Base-by-base conservation (phyloP, 345 rosid genomes). In the Limnanthes douglasii region DNA sequence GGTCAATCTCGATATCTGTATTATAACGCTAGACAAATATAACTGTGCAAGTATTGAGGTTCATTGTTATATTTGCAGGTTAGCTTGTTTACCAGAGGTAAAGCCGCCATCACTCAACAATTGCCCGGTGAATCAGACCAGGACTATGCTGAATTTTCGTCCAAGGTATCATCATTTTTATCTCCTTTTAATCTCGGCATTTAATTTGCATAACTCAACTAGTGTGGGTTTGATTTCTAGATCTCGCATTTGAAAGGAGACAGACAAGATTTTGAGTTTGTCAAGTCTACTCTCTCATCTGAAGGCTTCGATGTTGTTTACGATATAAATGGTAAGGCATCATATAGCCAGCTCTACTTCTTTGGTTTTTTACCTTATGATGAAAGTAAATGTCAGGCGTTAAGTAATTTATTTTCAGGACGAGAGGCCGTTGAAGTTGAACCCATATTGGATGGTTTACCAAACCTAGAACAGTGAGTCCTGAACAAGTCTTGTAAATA, bases 181-280 rank as follows among this genome's bases (percentile, higher is more conserved):
- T n/a, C n/a, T n/a, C n/a, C n/a, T n/a, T n/a, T n/a, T n/a, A n/a
- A n/a, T n/a, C n/a, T n/a, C n/a, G n/a, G n/a, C n/a, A n/a, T n/a
- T n/a, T n/a, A n/a, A n/a, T n/a, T n/a, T n/a, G n/a, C n/a, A n/a
- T n/a, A n/a, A n/a, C n/a, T n/a, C n/a, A n/a, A n/a, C n/a, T n/a
- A n/a, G n/a, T n/a, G 1, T 12, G 37, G 36, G 15, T 48, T 3
- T 64, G 42, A 18, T 62, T 41, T 59, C 42, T 61, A 88, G 93
- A 66, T 88, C 57, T 70, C 63, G 73, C 95, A 82, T 57, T 59
- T 88, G 63, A 88, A 88, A 73, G 98, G 95, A 70, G 98, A 84
- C 63, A 64, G 98, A 59, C 74, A 65, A 51, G 94, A 90, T 58
- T 84, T 59, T 24, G 92, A 90, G n/a, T 90, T 90, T 49, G 94